These are phyloP conservation scores for Cryptosporidium felis DNA, from an alignment of 169 alveolate species.

Conservation along the genomic window DNA sequence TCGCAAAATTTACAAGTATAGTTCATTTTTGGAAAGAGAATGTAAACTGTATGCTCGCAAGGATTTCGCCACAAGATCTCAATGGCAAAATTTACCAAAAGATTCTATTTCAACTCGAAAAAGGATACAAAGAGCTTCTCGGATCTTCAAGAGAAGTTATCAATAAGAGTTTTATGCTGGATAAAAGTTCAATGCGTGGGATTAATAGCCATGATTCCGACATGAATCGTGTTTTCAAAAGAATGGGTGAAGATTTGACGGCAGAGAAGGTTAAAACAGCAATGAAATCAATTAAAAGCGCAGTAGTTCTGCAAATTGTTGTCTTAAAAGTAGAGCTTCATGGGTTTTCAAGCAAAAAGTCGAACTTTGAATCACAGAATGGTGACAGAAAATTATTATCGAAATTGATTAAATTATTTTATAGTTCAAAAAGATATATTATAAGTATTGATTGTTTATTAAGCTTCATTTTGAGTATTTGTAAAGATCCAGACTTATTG, in stretches of 20 bases:
- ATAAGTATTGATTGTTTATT: not conserved
- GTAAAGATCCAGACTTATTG: conserved; percentile 29
- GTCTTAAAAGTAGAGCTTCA: not conserved
- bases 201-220: no score
- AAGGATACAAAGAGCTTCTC: not conserved
- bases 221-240: no score
- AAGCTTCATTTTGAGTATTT: conserved; percentile 3
- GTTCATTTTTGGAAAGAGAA: not conserved
- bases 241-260: no score
- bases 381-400: not conserved
- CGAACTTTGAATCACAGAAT: not conserved
- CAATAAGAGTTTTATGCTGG: no score
- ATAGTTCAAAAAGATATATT: not conserved
- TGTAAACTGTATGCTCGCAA: not conserved
- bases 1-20: not conserved
- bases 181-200: no score
- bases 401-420: not conserved
- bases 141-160: no score
- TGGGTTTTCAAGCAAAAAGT: not conserved
- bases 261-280: not conserved
- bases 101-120: not conserved
- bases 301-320: conserved; percentile 10
- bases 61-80: not conserved
- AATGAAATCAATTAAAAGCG: not conserved
- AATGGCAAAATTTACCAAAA: not conserved